Percentiles rank a stretch among this genome's conserved stretches.
phyloP scores from a whole-genome alignment of 78 protist genomes.

The Paulinella micropora region DNA sequence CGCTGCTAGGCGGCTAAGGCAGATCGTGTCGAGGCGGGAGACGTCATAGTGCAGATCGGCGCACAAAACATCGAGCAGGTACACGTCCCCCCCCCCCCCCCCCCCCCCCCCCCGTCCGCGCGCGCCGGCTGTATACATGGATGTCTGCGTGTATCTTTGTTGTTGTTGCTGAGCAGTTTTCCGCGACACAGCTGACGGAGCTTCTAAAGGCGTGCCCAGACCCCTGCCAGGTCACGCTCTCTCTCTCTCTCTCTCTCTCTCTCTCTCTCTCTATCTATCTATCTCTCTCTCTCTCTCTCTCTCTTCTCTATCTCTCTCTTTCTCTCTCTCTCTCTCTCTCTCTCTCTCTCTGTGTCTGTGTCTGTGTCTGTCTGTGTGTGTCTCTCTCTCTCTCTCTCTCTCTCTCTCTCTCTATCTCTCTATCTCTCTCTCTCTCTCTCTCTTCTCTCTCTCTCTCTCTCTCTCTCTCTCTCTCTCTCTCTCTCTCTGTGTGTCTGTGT shows the following conservation, averaged over 20 bases:
- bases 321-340: neutral
- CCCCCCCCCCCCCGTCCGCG: neutral
- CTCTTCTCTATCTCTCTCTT: neutral
- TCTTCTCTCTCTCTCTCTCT: neutral
- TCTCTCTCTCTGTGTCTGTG: neutral
- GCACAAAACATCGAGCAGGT: no score
- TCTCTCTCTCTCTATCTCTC: neutral
- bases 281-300: neutral
- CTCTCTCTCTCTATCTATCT: neutral
- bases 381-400: neutral
- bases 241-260: neutral
- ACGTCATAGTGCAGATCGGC: no score
- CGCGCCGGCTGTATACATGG: neutral
- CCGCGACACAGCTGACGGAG: no score
- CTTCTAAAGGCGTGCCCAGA: no score
- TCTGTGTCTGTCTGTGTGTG: neutral
- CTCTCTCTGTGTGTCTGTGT: neutral
- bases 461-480: neutral
- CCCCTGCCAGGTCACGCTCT: no score
- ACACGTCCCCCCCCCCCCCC: neutral
- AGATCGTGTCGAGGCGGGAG: no score
- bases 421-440: neutral
- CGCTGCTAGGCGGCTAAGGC: no score
- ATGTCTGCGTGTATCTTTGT: neutral
- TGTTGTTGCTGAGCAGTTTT: no score